These are phyloP conservation scores for Solanum hybrid DNA, from an alignment of 305 asterid genomes.

Conservation along the genomic window DNA sequence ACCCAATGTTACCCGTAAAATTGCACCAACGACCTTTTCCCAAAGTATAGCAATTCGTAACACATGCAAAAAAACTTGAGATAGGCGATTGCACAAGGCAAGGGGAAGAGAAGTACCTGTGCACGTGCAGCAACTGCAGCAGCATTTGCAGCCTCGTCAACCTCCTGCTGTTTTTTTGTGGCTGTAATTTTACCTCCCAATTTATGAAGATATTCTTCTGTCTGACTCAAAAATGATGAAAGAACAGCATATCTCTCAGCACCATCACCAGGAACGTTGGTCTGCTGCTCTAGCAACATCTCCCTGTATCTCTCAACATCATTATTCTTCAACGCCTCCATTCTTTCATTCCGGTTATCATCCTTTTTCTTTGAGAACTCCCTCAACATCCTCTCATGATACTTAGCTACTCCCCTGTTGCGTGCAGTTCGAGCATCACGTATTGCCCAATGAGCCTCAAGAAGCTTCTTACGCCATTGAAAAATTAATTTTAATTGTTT, in stretches of 20 bases:
- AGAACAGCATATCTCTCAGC: slow-evolving; percentile 97
- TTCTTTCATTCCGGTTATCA: slow-evolving; percentile 83
- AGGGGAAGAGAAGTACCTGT: slow-evolving; percentile 43
- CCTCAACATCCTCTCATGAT: slow-evolving; percentile 94
- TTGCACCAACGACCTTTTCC: background rate
- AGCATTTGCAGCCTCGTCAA: slow-evolving; percentile 87
- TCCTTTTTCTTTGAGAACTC: slow-evolving; percentile 96
- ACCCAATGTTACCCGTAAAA: background rate
- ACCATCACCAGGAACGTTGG: slow-evolving; percentile 75
- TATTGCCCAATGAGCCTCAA: slow-evolving; percentile 95
- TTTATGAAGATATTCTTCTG: slow-evolving; percentile 91
- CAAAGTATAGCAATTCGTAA: background rate
- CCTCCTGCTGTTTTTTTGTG: slow-evolving; percentile 92
- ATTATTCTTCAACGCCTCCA: slow-evolving; percentile 98
- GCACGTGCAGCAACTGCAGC: slow-evolving; percentile 92
- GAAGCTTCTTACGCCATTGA: slow-evolving; percentile 99
- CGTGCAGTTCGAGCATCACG: slow-evolving; percentile 98
- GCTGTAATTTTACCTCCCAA: slow-evolving; percentile 95
- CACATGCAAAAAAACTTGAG: background rate
- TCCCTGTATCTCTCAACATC: slow-evolving; percentile 98
- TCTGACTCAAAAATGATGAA: slow-evolving; percentile 84
- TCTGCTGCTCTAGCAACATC: slow-evolving; percentile 97
- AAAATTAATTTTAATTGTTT: slow-evolving; percentile 89
- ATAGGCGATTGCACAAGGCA: background rate
- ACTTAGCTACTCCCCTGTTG: slow-evolving; percentile 96